A percentile compares a stretch with the other conserved stretches of the same genome.
Evolutionary conservation across 306 rosid genomes (phyloP).

Genomic region (Cicer judaicum): DNA sequence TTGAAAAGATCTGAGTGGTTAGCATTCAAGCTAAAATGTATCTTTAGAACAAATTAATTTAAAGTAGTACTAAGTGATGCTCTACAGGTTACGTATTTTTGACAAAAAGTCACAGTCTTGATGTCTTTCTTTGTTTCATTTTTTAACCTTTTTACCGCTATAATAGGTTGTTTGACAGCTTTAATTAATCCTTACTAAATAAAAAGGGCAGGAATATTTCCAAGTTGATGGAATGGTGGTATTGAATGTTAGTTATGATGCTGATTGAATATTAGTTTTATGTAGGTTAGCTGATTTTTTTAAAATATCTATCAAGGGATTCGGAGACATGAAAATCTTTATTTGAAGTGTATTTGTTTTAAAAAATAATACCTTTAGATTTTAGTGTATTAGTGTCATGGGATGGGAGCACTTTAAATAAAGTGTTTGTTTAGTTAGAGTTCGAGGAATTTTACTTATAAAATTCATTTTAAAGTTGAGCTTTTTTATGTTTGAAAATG

Average conservation of each 20-base stretch:
- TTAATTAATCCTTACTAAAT: constrained; percentile 36
- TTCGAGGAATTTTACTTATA: not conserved
- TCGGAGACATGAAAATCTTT: not conserved
- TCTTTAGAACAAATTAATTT: constrained; percentile 31
- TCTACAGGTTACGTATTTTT: constrained; percentile 62
- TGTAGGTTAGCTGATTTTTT: not conserved
- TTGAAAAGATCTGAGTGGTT: constrained; percentile 49
- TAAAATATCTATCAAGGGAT: not conserved
- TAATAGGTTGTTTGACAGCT: constrained; percentile 41
- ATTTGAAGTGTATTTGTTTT: not conserved
- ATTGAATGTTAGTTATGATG: constrained; percentile 22
- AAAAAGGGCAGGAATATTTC: constrained; percentile 53
- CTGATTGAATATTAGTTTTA: constrained; percentile 33
- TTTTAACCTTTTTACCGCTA: constrained; percentile 30
- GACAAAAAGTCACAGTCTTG: constrained; percentile 36
- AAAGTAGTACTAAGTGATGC: constrained; percentile 52
- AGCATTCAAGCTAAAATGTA: constrained; percentile 48
- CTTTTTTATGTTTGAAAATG: not conserved
- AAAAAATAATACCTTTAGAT: not conserved
- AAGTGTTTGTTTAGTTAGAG: constrained; percentile 8
- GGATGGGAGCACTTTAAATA: not conserved
- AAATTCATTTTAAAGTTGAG: not conserved
- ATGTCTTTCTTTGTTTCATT: constrained; percentile 28
- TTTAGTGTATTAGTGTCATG: not conserved
- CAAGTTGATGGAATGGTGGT: constrained; percentile 25